phyloP scores from a whole-genome alignment of 164 flowering plant species.

The Vitis vinifera region DNA sequence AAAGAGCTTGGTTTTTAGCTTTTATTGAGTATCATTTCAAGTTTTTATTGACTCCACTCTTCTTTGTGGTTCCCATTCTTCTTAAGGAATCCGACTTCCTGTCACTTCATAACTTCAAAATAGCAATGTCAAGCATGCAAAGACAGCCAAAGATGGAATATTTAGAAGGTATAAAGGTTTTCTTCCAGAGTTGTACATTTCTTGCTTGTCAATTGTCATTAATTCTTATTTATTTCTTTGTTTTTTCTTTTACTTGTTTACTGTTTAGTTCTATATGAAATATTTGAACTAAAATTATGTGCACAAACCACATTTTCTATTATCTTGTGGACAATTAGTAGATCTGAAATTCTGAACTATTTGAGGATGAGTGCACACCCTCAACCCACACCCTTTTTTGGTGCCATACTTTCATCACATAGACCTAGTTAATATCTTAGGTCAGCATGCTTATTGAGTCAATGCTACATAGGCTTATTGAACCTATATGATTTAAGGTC shows the following conservation, averaged over 20 bases:
- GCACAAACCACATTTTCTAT: background rate
- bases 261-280: background rate
- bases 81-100: conserved; percentile 44
- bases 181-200: background rate
- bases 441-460: too few relatives aligned
- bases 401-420: too few relatives aligned
- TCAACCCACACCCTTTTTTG: too few relatives aligned
- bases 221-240: too few relatives aligned
- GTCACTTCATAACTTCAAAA: conserved; percentile 68
- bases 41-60: conserved; percentile 47
- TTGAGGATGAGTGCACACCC: too few relatives aligned
- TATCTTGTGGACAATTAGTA: too few relatives aligned
- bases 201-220: too few relatives aligned
- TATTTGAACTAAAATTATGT: background rate
- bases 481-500: too few relatives aligned
- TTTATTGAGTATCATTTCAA: conserved; percentile 50
- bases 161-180: conserved; percentile 52
- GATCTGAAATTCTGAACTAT: too few relatives aligned
- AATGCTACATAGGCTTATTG: too few relatives aligned
- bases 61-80: conserved; percentile 22
- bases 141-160: conserved; percentile 81
- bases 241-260: background rate
- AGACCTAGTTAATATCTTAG: too few relatives aligned
- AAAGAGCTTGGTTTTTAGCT: conserved; percentile 74
- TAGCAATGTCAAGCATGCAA: conserved; percentile 51